Percentiles rank a stretch among this genome's conserved stretches.
These are phyloP conservation scores for Candida ponderosae DNA, from an alignment of 805 yeast genomes.

Conservation along the genomic window DNA sequence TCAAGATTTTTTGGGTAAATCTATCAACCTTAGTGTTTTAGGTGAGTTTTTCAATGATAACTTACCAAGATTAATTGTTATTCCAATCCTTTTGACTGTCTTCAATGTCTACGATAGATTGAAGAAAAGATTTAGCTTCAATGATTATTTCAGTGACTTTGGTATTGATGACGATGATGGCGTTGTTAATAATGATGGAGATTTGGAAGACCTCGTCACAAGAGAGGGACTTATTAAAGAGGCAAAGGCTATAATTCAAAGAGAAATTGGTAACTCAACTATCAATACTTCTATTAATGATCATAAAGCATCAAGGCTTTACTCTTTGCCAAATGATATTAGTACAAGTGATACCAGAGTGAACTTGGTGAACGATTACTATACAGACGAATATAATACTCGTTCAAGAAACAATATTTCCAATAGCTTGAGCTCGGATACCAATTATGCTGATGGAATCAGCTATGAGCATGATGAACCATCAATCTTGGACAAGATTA, in stretches of 20 bases:
- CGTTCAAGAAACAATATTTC: too few species aligned
- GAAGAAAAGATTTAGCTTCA: constrained; percentile 23
- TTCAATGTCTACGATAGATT: constrained; percentile 64
- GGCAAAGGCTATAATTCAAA: constrained; percentile 16
- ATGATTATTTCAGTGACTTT: constrained; percentile 25
- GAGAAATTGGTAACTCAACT: constrained; percentile 11
- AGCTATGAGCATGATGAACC: background rate
- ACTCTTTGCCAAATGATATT: background rate
- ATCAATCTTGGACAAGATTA: too few species aligned
- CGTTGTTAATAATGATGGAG: constrained; percentile 13
- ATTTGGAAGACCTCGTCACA: constrained; percentile 1
- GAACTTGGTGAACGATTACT: background rate
- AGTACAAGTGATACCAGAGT: background rate
- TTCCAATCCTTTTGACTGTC: constrained; percentile 60
- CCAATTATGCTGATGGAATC: background rate
- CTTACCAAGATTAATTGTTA: constrained; percentile 64
- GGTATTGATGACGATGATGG: constrained; percentile 33
- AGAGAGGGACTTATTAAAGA: constrained; percentile 13
- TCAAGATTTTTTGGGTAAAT: constrained; percentile 67
- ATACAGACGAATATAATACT: too few species aligned
- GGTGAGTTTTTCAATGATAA: constrained; percentile 66
- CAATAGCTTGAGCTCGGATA: too few species aligned
- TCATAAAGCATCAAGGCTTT: background rate
- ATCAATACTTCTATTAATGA: background rate
- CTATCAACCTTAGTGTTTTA: constrained; percentile 67